phyloP scores from a whole-genome alignment of 208 protist genomes.

The Lotmaria passim region DNA sequence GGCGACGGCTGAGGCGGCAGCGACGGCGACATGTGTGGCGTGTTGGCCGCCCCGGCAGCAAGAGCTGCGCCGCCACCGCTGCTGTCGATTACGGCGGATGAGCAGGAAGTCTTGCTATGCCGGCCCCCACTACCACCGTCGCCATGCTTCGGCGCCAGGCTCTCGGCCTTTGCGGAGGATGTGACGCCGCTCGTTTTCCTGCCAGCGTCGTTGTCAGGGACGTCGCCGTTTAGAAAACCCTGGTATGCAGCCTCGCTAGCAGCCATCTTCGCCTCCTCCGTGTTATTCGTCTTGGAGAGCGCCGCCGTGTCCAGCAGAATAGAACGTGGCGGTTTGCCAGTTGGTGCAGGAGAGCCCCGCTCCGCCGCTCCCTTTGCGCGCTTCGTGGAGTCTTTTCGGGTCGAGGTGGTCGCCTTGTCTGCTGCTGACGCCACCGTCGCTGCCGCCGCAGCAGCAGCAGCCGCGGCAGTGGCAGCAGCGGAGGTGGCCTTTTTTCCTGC shows the following conservation, averaged over 20 bases:
- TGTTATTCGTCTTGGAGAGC: conserved; percentile 11
- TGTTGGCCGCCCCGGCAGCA: background rate
- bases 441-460: background rate
- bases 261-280: background rate
- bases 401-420: background rate
- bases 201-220: conserved; percentile 22
- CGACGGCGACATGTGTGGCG: conserved; percentile 1
- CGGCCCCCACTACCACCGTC: background rate
- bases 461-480: no score
- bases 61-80: background rate
- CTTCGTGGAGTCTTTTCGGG: conserved; percentile 1
- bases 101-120: no score
- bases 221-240: conserved; percentile 17
- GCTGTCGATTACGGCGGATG: background rate
- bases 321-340: conserved; percentile 22
- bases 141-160: background rate
- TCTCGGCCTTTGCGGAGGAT: conserved; percentile 31
- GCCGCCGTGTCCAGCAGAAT: conserved; percentile 33
- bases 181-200: conserved; percentile 38
- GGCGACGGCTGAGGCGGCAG: conserved; percentile 21
- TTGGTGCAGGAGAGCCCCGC: background rate
- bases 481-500: background rate
- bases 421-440: background rate
- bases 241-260: conserved; percentile 11
- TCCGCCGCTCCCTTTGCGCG: background rate